Percentiles rank a stretch among this genome's conserved stretches.
phyloP scores from a whole-genome alignment of 345 rosid genomes.

The Stellera chamaejasme region DNA sequence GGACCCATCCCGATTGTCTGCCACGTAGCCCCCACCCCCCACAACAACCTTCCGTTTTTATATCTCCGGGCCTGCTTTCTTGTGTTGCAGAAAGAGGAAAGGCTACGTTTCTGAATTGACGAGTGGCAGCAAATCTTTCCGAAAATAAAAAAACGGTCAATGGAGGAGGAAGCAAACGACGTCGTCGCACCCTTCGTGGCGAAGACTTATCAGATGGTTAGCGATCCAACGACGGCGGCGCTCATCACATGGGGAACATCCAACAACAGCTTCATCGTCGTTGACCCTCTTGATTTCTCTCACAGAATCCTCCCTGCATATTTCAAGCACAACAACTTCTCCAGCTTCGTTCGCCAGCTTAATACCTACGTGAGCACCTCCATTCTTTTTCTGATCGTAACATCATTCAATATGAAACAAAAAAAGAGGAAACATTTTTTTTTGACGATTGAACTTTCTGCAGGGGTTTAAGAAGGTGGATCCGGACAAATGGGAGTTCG shows the following conservation, averaged over 20 bases:
- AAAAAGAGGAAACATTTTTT: too few relatives aligned
- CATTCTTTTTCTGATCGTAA: too few relatives aligned
- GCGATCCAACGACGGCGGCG: conserved; percentile 66
- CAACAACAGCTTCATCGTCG: conserved; percentile 79
- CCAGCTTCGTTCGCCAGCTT: conserved; percentile 93
- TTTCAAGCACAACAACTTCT: conserved; percentile 96
- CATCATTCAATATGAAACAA: too few relatives aligned
- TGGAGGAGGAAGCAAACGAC: conserved; percentile 29
- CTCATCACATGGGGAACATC: conserved; percentile 78
- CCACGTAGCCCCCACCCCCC: conserved; percentile 20
- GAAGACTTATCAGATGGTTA: conserved; percentile 94
- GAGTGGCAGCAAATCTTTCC: too few relatives aligned
- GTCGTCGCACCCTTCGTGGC: conserved; percentile 65
- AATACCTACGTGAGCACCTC: conserved; percentile 67
- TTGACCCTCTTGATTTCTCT: conserved; percentile 77
- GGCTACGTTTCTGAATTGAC: not conserved
- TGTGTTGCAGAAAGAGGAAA: not conserved
- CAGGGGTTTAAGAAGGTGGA: conserved; percentile 94
- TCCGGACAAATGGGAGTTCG: conserved; percentile 93
- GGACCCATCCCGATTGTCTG: conserved; percentile 19
- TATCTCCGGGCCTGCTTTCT: conserved; percentile 6
- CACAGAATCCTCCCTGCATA: conserved; percentile 68
- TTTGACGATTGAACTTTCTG: not conserved
- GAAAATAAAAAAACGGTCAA: not conserved
- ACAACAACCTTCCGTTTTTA: conserved; percentile 14